A percentile compares a stretch with the other conserved stretches of the same genome.
These are phyloP conservation scores for Apiospora aurea DNA, from an alignment of 2,329 filamentous ascomycete species.

Conservation along the genomic window DNA sequence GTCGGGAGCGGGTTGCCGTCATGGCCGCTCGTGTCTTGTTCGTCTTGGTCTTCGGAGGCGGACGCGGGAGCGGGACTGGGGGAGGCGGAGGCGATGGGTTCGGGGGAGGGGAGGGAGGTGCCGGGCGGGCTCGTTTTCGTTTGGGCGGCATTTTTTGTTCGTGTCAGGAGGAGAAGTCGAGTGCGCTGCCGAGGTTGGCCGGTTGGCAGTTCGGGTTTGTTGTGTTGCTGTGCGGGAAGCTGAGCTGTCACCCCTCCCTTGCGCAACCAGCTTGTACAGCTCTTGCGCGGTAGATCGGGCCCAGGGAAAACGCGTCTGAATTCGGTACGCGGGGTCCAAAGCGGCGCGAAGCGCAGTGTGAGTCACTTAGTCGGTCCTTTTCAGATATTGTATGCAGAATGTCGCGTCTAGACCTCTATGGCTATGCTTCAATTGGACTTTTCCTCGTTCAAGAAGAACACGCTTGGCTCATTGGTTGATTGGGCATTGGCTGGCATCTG, in stretches of 20 bases:
- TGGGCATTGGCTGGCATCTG: background rate
- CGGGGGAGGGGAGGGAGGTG: background rate
- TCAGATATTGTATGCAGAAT: background rate
- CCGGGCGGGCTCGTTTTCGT: conserved; percentile 23
- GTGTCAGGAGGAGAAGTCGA: background rate
- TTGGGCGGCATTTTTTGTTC: conserved; percentile 25
- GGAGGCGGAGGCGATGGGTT: background rate
- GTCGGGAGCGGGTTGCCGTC: conserved; percentile 29
- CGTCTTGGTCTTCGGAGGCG: background rate
- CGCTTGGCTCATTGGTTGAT: background rate
- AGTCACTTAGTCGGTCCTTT: too few relatives aligned
- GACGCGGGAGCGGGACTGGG: conserved; percentile 25
- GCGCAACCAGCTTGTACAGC: conserved; percentile 2
- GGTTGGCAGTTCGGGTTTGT: background rate
- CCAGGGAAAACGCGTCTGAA: background rate
- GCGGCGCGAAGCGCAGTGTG: background rate
- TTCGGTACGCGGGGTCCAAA: background rate
- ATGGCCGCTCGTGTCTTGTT: background rate
- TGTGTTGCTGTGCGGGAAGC: background rate
- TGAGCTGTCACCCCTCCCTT: conserved; percentile 6
- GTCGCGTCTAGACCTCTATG: background rate
- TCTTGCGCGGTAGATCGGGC: background rate
- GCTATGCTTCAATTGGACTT: background rate
- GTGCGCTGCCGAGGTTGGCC: background rate
- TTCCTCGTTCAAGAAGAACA: background rate